These are phyloP conservation scores for Corylus heterophylla DNA, from an alignment of 306 rosid genomes.

Conservation along the genomic window DNA sequence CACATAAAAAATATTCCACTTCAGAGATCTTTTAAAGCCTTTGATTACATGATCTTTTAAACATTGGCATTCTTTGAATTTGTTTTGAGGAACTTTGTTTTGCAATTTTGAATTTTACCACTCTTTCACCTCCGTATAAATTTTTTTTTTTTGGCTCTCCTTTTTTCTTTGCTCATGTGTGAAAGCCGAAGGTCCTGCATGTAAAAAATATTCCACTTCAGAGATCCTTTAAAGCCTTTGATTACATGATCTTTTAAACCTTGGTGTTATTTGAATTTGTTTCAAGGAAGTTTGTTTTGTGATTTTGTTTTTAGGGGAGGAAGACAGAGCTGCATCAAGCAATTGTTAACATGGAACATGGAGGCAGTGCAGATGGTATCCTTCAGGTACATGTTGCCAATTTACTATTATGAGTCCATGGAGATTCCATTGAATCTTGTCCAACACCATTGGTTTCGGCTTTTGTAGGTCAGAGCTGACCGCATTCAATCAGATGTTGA, in stretches of 20 bases:
- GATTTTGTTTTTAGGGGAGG: slow-evolving; percentile 59
- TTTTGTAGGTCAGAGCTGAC: slow-evolving; percentile 86
- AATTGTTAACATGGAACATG: slow-evolving; percentile 83
- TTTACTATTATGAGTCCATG: slow-evolving; percentile 8
- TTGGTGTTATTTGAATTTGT: background rate
- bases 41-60: background rate
- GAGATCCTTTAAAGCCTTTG: background rate
- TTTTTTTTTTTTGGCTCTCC: no score
- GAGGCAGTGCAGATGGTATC: slow-evolving; percentile 97
- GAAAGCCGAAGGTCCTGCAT: no score
- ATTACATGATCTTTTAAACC: background rate
- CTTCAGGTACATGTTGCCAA: slow-evolving; percentile 71
- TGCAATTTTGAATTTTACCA: background rate
- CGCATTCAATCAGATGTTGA: slow-evolving; percentile 89
- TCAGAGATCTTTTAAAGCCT: background rate
- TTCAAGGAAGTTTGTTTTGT: background rate
- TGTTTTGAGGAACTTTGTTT: background rate
- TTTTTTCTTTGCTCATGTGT: background rate
- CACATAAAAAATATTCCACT: background rate
- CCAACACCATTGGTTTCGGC: slow-evolving; percentile 34
- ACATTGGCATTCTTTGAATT: background rate
- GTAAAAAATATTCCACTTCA: background rate
- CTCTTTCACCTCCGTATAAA: no score
- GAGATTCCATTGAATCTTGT: slow-evolving; percentile 21
- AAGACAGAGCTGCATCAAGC: slow-evolving; percentile 89